phyloP scores from a whole-genome alignment of 2,329 filamentous ascomycete genomes.

The Huntiella decipiens region DNA sequence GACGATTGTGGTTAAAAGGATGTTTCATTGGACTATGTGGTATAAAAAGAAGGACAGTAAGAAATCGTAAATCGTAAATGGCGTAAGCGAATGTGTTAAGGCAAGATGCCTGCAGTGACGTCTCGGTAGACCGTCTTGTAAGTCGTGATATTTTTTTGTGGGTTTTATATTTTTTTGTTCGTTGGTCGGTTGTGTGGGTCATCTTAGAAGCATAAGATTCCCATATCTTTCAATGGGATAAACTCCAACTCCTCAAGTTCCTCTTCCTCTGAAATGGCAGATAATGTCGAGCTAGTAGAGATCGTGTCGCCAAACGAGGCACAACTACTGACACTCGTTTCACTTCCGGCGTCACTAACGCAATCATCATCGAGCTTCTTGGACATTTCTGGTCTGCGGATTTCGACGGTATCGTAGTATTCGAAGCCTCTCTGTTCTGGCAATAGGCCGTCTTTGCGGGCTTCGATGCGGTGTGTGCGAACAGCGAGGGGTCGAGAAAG shows the following conservation, averaged over 20 bases:
- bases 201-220: background rate
- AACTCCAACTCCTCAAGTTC: conserved; percentile 10
- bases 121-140: background rate
- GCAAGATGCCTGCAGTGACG: too few species aligned
- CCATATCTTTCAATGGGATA: conserved; percentile 4
- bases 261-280: conserved; percentile 3
- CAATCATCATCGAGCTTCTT: conserved; percentile 2
- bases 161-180: background rate
- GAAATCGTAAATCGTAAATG: too few species aligned
- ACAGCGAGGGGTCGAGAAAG: conserved; percentile 2
- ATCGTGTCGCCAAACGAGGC: background rate
- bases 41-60: background rate
- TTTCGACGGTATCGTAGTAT: conserved; percentile 7
- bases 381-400: background rate
- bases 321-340: conserved; percentile 2
- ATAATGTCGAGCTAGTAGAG: background rate
- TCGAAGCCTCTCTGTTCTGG: background rate
- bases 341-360: conserved; percentile 2
- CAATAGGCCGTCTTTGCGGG: background rate
- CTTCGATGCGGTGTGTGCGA: conserved; percentile 4
- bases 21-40: too few species aligned
- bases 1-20: too few species aligned
- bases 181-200: background rate
- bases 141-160: background rate
- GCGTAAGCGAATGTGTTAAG: too few species aligned